Base-by-base conservation (phyloP, 2,329 filamentous ascomycete genomes). In the Trichoderma breve region DNA sequence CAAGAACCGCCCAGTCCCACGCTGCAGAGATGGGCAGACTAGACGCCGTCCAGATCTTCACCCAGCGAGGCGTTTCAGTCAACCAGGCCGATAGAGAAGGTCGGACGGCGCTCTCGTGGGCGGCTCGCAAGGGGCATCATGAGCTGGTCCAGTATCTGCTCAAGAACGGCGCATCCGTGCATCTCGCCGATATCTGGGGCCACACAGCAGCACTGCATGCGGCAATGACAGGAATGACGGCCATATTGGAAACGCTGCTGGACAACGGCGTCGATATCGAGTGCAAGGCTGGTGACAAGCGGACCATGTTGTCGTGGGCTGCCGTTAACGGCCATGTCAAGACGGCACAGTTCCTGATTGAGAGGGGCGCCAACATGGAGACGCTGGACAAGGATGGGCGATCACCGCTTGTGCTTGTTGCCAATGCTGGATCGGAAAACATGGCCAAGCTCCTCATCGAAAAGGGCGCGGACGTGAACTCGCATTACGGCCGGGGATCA, bases 281-380 rank as follows among this genome's bases (percentile, higher is more conserved):
- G 18, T 11, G 12, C 30, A 61, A 30, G 36, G 66, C 53, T 12
- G 18, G 30, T 14, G 32, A 65, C 3, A 28, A 21, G 18, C 71
- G 71, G 18, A 72, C 71, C 8, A 69, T 70, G 65, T 9, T 72
- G 24, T 39, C 65, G 8, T 64, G 65, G 65, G 71, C 71, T 6
- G 65, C 43, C 1, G 12, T 26, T 8, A 51, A 69, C 34, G 57
- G 71, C 11, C 64, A 70, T 14, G 4, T 14, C 7, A 15, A 32
- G 4, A 47, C 43, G 0, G 21, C 34, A 18, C 26, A 12, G 43
- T 18, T 70, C 12, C 39, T 72, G n/a, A 7, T 72, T 21, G 24
- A 34, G 8, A 70, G n/a, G 14, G 71, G 65, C 4, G 65, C 65
- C 3, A 7, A 63, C 24, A 9, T 70, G n/a, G 65, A 72, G 21